phyloP scores from a whole-genome alignment of 2,329 filamentous ascomycete genomes.

The Trichocomaceae sp. region DNA sequence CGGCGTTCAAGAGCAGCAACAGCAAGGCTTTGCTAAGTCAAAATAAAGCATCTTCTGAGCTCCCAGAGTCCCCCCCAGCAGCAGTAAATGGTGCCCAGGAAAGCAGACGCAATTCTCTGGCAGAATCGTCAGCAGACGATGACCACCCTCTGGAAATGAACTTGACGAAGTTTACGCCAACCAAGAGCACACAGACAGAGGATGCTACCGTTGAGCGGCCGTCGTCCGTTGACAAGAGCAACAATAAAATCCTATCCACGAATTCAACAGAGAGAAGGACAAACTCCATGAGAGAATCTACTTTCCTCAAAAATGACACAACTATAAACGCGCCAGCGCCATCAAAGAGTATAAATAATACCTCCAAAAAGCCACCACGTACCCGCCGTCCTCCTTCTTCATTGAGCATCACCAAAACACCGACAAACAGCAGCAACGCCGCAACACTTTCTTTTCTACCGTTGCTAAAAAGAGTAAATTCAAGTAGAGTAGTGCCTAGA shows the following conservation, averaged over 20 bases:
- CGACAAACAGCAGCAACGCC: slow-evolving; percentile 1
- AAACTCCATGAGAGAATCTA: neutral
- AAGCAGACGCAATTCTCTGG: slow-evolving; percentile 41
- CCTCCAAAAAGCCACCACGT: neutral
- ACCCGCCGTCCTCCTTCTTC: slow-evolving; percentile 18
- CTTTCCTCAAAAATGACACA: neutral
- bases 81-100: slow-evolving; percentile 18
- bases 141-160: slow-evolving; percentile 75
- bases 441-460: neutral
- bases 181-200: slow-evolving; percentile 8
- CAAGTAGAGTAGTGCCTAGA: neutral
- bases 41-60: neutral
- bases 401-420: neutral
- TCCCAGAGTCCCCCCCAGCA: neutral
- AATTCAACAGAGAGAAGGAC: neutral
- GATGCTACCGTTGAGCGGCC: neutral
- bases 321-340: neutral
- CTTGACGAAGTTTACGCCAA: slow-evolving; percentile 40
- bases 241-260: neutral
- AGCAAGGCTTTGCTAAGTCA: slow-evolving; percentile 1
- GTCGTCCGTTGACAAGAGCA: neutral
- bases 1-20: slow-evolving; percentile 17
- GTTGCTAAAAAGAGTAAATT: slow-evolving; percentile 3
- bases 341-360: neutral
- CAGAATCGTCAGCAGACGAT: slow-evolving; percentile 69